Percentiles rank a stretch among this genome's conserved stretches.
Conservation (phyloP, 176 grass and related monocot genomes). For the Avena atlantica region DNA sequence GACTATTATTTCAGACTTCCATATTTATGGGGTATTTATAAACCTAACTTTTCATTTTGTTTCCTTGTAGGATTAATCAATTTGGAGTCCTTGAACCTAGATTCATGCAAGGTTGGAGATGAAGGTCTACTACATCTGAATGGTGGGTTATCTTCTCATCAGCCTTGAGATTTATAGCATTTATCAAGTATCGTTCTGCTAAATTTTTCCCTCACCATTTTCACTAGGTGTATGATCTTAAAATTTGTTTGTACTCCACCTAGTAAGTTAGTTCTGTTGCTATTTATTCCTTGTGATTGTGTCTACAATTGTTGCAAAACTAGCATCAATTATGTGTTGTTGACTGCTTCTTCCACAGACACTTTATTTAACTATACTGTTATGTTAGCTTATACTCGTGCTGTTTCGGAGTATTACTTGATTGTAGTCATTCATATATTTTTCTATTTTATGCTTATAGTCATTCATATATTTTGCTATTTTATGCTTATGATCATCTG, state of each 20-base stretch:
- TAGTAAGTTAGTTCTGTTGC: not conserved
- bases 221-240: not conserved
- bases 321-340: not conserved
- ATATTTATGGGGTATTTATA: conserved; percentile 12
- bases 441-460: not conserved
- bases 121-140: conserved; percentile 80
- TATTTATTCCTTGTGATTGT: conserved; percentile 9
- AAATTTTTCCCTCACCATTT: not conserved
- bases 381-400: not conserved
- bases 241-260: not conserved
- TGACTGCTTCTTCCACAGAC: not conserved
- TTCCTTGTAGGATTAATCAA: conserved; percentile 66
- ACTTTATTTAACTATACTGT: not conserved
- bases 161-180: not conserved
- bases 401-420: conserved; percentile 26
- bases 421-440: not conserved
- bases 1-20: not conserved
- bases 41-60: conserved; percentile 7
- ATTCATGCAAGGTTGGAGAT: conserved; percentile 93
- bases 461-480: not conserved
- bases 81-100: conserved; percentile 93
- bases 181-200: not conserved
- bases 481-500: conserved; percentile 20
- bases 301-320: not conserved
- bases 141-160: conserved; percentile 48